Evolutionary conservation across 345 rosid species (phyloP), one percentile per base, ranked within the genome.

Genomic region (Bruguiera parviflora): DNA sequence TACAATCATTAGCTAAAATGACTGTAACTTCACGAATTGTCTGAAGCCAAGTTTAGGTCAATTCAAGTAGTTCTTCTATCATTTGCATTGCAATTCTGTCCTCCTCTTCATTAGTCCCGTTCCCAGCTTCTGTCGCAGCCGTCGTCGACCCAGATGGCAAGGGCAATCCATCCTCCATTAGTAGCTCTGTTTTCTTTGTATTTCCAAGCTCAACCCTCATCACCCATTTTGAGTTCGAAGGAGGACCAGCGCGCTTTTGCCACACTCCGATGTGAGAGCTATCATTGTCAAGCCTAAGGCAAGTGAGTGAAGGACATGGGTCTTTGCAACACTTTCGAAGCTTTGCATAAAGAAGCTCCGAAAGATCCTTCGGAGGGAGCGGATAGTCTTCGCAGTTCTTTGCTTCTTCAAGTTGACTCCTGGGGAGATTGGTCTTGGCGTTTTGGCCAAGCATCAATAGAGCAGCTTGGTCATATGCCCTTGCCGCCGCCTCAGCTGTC

Each of bases 401-500:
- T 20, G 5, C 27, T 8, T 57, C 47, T 47, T 61, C 67, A 4
- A 13, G 24, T 18, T 33, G 47, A 24, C 67, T 71, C 68, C 9
- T 66, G 27, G 89, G 91, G 29, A 90, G 88, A 69, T 90, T 90
- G 37, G 89, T 85, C 78, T 86, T 90, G 0, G 96, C 93, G 71
- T 78, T 90, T 9, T 77, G 88, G 0, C 93, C 96, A 46, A 75
- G 86, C 89, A 90, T 85, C 65, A 88, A 28, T 28, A 88, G 58
- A 5, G 92, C 87, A 21, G 96, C 96, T 71, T 86, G 83, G 64
- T 90, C 92, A 47, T 88, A 86, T 10, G 89, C 91, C 61, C 76
- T 83, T 5, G 92, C 96, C 3, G 96, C 96, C 1, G 84, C 88
- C 75, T 88, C 92, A 0, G 91, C 96, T 4, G 96, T 82, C 79